Percentiles rank a stretch among this genome's conserved stretches.
These are phyloP conservation scores for Mucor mucedo DNA, from an alignment of 371 early-diverging fungal genomes.

Conservation along the genomic window DNA sequence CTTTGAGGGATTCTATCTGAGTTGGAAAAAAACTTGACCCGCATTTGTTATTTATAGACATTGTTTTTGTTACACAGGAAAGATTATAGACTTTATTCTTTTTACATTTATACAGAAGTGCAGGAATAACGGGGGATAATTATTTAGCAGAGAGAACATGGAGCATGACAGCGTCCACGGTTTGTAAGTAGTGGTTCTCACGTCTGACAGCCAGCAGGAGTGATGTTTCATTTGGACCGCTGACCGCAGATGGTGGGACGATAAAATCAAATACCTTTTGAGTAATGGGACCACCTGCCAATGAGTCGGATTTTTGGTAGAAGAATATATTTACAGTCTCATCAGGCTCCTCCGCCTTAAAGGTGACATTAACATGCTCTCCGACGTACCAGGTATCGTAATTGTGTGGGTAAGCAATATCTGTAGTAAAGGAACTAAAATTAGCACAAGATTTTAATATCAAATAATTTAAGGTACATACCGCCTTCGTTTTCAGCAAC, in stretches of 20 bases:
- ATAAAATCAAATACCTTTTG: slow-evolving; percentile 30
- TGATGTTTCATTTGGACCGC: slow-evolving; percentile 21
- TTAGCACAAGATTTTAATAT: neutral
- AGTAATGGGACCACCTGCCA: slow-evolving; percentile 27
- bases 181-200: slow-evolving; percentile 25
- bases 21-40: no score
- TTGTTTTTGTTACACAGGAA: no score
- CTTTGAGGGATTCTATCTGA: no score
- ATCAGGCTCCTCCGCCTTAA: neutral
- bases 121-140: neutral
- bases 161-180: slow-evolving; percentile 36
- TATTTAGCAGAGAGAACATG: slow-evolving; percentile 5
- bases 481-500: neutral
- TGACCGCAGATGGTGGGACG: slow-evolving; percentile 30
- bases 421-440: slow-evolving; percentile 2
- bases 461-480: slow-evolving; percentile 4
- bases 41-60: no score
- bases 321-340: slow-evolving; percentile 43
- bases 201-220: slow-evolving; percentile 44
- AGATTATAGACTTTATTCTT: no score
- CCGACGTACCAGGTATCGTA: slow-evolving; percentile 45
- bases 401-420: slow-evolving; percentile 35
- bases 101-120: neutral
- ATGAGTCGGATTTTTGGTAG: slow-evolving; percentile 7
- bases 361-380: slow-evolving; percentile 36